Conservation (phyloP, 257 asterid species). For the Nyctanthes arbortristis region DNA sequence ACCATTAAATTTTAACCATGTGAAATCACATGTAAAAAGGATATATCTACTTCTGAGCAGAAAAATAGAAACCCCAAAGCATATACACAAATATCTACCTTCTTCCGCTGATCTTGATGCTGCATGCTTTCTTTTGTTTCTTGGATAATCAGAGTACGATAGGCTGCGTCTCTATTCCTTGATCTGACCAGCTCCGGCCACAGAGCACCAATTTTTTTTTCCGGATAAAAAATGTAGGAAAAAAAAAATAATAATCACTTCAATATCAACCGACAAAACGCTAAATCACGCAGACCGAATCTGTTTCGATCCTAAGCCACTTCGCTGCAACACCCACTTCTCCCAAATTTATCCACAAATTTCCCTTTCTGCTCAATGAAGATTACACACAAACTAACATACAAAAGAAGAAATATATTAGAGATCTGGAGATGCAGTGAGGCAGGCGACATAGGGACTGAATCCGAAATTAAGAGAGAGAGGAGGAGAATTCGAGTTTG, state of each 20-base stretch:
- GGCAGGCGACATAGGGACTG: background rate
- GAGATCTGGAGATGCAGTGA: constrained; percentile 11
- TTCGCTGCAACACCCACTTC: background rate
- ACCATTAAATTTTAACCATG: background rate
- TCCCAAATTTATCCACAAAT: background rate
- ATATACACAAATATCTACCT: background rate
- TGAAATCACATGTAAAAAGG: background rate
- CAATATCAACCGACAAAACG: background rate
- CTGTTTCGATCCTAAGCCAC: background rate
- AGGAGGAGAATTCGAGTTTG: constrained; percentile 13
- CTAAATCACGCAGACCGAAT: constrained; percentile 1
- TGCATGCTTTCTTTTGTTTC: background rate
- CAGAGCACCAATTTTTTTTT: background rate
- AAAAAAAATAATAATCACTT: background rate
- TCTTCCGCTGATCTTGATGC: constrained; percentile 10
- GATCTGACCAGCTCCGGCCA: background rate
- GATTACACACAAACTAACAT: background rate
- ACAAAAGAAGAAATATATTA: background rate
- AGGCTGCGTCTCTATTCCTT: background rate
- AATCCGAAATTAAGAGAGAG: background rate
- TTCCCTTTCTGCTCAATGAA: constrained; percentile 5
- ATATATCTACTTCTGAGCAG: background rate
- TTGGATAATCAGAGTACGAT: background rate
- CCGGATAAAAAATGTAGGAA: background rate
- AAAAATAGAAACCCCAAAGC: background rate